phyloP scores from a whole-genome alignment of 352 stramenopile species.

The Chrysophaeum taylorii region DNA sequence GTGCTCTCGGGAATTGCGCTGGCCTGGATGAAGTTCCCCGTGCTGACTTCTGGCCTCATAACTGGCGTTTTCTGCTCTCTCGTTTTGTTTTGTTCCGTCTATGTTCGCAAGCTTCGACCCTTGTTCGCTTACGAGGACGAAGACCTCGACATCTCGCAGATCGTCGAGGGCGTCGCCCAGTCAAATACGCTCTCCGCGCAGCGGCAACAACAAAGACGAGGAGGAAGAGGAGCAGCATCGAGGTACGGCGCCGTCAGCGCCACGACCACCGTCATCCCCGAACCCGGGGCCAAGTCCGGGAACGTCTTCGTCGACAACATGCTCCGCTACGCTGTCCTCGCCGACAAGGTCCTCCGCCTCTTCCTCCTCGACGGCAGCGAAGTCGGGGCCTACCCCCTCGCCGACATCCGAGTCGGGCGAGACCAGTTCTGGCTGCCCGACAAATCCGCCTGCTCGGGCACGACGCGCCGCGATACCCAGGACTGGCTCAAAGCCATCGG shows the following conservation, averaged over 20 bases:
- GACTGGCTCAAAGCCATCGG: neutral
- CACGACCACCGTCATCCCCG: neutral
- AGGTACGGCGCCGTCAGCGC: neutral
- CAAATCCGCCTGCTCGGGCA: neutral
- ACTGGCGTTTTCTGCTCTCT: neutral
- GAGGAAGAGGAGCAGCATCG: neutral
- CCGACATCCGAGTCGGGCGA: neutral
- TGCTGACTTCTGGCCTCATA: neutral
- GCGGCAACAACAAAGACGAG: neutral
- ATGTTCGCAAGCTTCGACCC: neutral
- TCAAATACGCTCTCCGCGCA: neutral
- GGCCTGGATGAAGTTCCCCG: constrained; percentile 4
- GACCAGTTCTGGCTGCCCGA: neutral
- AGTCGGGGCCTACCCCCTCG: neutral
- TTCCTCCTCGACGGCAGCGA: neutral
- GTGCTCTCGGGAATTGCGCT: constrained; percentile 1
- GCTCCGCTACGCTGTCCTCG: constrained; percentile 4
- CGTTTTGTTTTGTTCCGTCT: neutral
- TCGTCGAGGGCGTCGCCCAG: neutral
- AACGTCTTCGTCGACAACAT: constrained; percentile 4
- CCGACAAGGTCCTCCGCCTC: neutral
- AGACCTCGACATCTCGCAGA: neutral
- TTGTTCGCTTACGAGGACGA: neutral
- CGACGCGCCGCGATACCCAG: neutral
- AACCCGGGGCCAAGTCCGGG: neutral